phyloP scores from a whole-genome alignment of 2,329 filamentous ascomycete species.

The Geosmithia putterillii region DNA sequence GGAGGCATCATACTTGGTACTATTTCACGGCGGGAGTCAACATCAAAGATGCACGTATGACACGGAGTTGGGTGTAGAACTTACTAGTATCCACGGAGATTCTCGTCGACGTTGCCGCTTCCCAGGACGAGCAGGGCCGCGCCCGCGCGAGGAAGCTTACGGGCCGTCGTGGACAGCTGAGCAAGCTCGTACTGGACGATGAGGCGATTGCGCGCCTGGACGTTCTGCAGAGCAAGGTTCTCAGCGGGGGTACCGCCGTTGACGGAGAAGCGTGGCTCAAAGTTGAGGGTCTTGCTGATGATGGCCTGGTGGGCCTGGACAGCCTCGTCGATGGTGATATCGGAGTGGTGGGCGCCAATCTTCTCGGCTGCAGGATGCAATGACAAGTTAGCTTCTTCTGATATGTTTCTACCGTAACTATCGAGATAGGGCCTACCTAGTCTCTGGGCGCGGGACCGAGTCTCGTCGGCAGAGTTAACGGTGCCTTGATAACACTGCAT shows the following conservation, averaged over 20 bases:
- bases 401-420: too few species aligned
- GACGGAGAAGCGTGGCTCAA: slow-evolving; percentile 26
- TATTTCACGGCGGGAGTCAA: not conserved
- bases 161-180: slow-evolving; percentile 45
- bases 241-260: slow-evolving; percentile 45
- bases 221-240: slow-evolving; percentile 55
- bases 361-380: slow-evolving; percentile 1
- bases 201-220: slow-evolving; percentile 54
- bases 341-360: slow-evolving; percentile 5
- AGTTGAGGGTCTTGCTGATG: slow-evolving; percentile 12
- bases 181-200: slow-evolving; percentile 50
- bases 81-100: slow-evolving; percentile 4
- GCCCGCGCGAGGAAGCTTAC: slow-evolving; percentile 34
- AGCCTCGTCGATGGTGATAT: slow-evolving; percentile 5
- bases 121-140: slow-evolving; percentile 51
- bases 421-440: not conserved
- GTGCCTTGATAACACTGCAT: slow-evolving; percentile 16
- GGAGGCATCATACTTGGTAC: slow-evolving; percentile 19
- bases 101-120: slow-evolving; percentile 8
- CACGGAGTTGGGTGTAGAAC: not conserved
- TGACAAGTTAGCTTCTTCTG: not conserved
- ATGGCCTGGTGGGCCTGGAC: slow-evolving; percentile 40
- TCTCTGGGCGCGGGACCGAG: slow-evolving; percentile 22
- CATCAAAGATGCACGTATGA: not conserved
- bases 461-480: slow-evolving; percentile 44